Evolutionary conservation across 192 early-diverging fungal species (phyloP).

Genomic region (Coemansia sp.): DNA sequence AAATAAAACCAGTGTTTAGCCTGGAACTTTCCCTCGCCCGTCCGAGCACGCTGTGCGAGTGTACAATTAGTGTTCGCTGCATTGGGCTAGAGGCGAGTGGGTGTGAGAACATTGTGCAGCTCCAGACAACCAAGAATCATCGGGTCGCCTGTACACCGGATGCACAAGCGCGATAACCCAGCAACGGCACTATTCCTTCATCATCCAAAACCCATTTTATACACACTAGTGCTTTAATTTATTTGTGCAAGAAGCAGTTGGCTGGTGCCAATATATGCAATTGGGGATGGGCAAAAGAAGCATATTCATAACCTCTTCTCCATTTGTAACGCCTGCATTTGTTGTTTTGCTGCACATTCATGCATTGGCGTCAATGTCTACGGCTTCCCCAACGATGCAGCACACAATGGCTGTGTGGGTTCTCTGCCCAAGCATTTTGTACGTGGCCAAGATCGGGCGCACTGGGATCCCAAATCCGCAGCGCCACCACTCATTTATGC

Average conservation of each 20-base stretch:
- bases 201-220: not conserved
- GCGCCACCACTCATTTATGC: conserved; percentile 12
- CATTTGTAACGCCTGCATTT: conserved; percentile 3
- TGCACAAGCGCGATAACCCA: not conserved
- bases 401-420: not conserved
- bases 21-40: not conserved
- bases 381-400: not conserved
- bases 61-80: not conserved
- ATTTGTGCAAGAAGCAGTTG: not conserved
- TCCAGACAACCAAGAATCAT: not conserved
- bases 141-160: not conserved
- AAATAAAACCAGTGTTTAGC: not conserved
- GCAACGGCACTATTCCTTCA: not conserved
- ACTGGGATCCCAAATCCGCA: conserved; percentile 2
- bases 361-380: not conserved
- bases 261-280: not conserved
- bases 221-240: not conserved
- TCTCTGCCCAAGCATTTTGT: not conserved
- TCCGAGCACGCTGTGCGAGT: not conserved
- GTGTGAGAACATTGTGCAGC: not conserved
- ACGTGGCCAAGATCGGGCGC: conserved; percentile 7
- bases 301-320: not conserved
- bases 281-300: not conserved
- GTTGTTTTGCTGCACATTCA: not conserved
- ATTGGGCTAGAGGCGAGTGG: not conserved